phyloP scores from a whole-genome alignment of 225 moss, liverwort and hornwort species.

The Lunularia cruciata region DNA sequence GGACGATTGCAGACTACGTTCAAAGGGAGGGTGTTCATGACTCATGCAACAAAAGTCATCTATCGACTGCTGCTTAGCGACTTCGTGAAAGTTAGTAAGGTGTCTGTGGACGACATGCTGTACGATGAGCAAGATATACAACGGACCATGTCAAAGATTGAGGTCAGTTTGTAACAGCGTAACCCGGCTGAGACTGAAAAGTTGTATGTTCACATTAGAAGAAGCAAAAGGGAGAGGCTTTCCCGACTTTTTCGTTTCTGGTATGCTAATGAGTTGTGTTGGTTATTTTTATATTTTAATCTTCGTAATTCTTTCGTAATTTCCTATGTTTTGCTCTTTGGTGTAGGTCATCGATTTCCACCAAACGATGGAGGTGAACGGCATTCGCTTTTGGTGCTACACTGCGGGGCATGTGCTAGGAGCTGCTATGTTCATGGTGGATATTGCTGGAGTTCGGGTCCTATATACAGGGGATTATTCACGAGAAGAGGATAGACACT shows the following conservation, averaged over 20 bases:
- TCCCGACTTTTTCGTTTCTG: no score
- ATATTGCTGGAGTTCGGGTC: slow-evolving; percentile 91
- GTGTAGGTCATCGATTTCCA: slow-evolving; percentile 94
- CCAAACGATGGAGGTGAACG: slow-evolving; percentile 99
- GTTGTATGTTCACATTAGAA: no score
- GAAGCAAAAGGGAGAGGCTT: no score
- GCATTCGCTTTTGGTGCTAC: slow-evolving; percentile 97
- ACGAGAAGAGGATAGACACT: slow-evolving; percentile 91
- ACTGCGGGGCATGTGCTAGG: slow-evolving; percentile 96
- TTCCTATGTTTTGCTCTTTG: neutral
- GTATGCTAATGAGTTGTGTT: no score
- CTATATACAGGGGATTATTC: slow-evolving; percentile 98
- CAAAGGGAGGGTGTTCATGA: slow-evolving; percentile 96
- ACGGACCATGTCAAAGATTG: slow-evolving; percentile 90
- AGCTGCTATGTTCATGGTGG: slow-evolving; percentile 99
- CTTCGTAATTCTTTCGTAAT: neutral
- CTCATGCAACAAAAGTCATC: slow-evolving; percentile 96
- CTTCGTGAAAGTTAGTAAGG: slow-evolving; percentile 93
- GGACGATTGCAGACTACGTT: slow-evolving; percentile 73
- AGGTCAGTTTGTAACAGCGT: slow-evolving; percentile 52
- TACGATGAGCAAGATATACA: slow-evolving; percentile 96
- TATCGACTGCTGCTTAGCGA: slow-evolving; percentile 89
- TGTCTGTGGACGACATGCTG: slow-evolving; percentile 85
- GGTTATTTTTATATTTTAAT: no score
- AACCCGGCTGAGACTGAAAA: no score